Base-by-base conservation (phyloP, 805 yeast species). In the Ogataea allantospora region DNA sequence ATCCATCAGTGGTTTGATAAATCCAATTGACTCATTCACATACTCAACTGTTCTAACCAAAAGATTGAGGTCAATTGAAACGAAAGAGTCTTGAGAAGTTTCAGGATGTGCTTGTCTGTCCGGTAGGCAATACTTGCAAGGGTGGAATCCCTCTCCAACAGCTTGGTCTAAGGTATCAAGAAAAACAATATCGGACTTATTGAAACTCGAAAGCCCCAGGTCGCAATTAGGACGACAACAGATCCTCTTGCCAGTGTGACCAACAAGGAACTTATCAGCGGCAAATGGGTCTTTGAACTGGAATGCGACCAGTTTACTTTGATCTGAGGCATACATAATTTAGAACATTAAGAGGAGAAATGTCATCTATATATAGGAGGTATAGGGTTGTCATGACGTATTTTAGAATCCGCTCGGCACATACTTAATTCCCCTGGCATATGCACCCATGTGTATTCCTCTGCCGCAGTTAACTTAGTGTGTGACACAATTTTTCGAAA, bases 171-270 rank as follows among this genome's bases (percentile, higher is more conserved):
- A 54, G 7, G 60, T 48, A 33, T 61, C 65, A 12, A 70, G 65
- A 50, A 79, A 77, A 20, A 54, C 50, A 32, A 78, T 66, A 22
- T 75, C 78, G 25, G 63, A 44, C 49, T 66, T 62, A 48, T 73
- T 65, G 42, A 69, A 62, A 18, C 63, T 62, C 18, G 67, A 66
- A 26, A 68, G 60, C 9, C 60, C 62, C 43, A 58, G 38, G 40
- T 78, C 85, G 58, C 89, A 83, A 51, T 77, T 81, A 5, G 89
- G 88, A 33, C 86, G 75, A 48, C 88, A 82, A 34, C 74, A 71
- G n/a, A 51, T 47, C 38, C 64, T 63, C 17, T 58, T 58, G 20
- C 60, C 55, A 41, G 63, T 63, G 54, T 71, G 69, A 49, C 78
- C 68, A 15, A 77, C 82, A 33, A 66, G 60, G 47, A 81, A 82